These are phyloP conservation scores for Botrytis galanthina DNA, from an alignment of 2,329 filamentous ascomycete species.

Conservation along the genomic window DNA sequence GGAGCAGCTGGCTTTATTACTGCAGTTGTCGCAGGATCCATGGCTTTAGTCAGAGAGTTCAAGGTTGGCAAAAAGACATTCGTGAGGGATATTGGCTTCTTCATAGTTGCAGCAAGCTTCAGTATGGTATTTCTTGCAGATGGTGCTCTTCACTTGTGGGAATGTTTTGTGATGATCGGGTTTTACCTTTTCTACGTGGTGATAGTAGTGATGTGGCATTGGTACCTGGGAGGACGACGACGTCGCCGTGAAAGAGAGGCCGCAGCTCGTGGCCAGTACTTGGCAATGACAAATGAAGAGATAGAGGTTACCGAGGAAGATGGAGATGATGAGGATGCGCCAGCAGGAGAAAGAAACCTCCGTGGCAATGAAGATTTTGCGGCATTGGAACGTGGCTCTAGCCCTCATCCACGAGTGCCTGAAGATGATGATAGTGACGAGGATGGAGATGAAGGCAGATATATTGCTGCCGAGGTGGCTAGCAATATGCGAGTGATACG, in stretches of 20 bases:
- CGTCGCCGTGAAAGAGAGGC: constrained; percentile 63
- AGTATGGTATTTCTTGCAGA: constrained; percentile 86
- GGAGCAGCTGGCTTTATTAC: constrained; percentile 96
- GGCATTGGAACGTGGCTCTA: constrained; percentile 34
- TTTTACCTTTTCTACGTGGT: constrained; percentile 90
- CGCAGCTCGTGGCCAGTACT: constrained; percentile 71
- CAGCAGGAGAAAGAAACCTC: constrained; percentile 38
- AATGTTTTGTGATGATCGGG: constrained; percentile 84
- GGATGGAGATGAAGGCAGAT: constrained; percentile 56
- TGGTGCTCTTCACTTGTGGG: constrained; percentile 80
- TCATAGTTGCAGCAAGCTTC: constrained; percentile 81
- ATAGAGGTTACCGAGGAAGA: constrained; percentile 65
- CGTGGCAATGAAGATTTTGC: constrained; percentile 36
- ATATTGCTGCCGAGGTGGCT: constrained; percentile 77
- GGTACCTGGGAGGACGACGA: constrained; percentile 66
- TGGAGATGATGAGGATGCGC: constrained; percentile 54
- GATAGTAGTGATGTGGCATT: constrained; percentile 90
- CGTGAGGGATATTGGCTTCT: constrained; percentile 87
- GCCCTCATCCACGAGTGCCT: constrained; percentile 45
- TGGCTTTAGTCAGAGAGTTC: constrained; percentile 96
- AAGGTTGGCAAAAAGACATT: constrained; percentile 87
- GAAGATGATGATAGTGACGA: constrained; percentile 44
- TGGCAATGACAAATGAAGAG: constrained; percentile 53
- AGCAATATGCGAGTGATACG: constrained; percentile 90
- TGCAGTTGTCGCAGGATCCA: constrained; percentile 91